Percentiles rank a stretch among this genome's conserved stretches.
Conservation (phyloP, 2,329 filamentous ascomycete genomes). For the Pseudogymnoascus sp. region DNA sequence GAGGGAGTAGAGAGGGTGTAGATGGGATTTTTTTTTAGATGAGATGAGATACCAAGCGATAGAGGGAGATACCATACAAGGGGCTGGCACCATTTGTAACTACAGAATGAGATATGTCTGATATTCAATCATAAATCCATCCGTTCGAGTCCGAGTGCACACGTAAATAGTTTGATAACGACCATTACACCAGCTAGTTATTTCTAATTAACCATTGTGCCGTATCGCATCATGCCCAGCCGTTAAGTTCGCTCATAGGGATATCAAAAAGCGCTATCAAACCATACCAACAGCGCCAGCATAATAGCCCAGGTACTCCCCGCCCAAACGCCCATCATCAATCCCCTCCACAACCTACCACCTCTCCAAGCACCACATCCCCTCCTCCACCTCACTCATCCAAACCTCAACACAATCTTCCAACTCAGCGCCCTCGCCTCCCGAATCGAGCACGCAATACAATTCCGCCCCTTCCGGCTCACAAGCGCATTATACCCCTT, state of each 20-base stretch:
- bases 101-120: neutral
- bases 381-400: conserved; percentile 2
- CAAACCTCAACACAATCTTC: conserved; percentile 37
- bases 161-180: neutral
- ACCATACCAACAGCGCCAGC: neutral
- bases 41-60: neutral
- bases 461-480: conserved; percentile 58
- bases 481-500: conserved; percentile 67
- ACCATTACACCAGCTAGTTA: neutral
- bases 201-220: neutral
- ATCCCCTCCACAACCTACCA: neutral
- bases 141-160: neutral
- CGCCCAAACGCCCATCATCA: neutral
- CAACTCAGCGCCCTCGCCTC: conserved; percentile 65
- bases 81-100: neutral
- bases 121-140: neutral
- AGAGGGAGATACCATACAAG: neutral
- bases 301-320: neutral
- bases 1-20: neutral
- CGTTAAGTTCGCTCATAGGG: neutral
- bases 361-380: neutral
- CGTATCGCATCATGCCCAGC: neutral
- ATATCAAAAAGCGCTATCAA: conserved; percentile 3
- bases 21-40: neutral
- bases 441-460: conserved; percentile 64